Conservation (phyloP, 2,329 filamentous ascomycete genomes). For the Sarocladiaceae sp. region DNA sequence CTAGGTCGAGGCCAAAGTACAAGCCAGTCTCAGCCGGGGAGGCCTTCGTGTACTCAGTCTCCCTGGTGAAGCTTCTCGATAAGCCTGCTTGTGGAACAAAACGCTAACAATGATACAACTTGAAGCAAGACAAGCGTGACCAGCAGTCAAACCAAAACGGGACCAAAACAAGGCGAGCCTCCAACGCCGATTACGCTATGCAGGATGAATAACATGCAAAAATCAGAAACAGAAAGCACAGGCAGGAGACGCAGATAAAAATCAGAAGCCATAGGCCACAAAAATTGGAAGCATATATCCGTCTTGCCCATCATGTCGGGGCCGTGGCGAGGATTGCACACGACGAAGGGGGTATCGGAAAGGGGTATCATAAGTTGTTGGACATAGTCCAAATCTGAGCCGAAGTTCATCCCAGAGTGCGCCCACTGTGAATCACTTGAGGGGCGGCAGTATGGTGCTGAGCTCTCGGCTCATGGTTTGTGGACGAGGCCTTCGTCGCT, state of each 20-base stretch:
- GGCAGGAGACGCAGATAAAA: no score
- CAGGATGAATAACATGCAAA: not conserved
- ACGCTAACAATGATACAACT: not conserved
- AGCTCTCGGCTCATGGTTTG: conserved; percentile 25
- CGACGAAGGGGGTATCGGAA: conserved; percentile 6
- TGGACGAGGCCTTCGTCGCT: conserved; percentile 22
- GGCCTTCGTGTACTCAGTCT: not conserved
- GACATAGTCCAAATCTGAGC: not conserved
- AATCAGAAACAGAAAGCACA: not conserved
- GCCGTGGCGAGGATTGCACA: no score
- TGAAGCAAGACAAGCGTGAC: not conserved
- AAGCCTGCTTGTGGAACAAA: no score
- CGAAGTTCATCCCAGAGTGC: conserved; percentile 39
- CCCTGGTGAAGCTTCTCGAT: no score
- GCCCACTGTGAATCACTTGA: conserved; percentile 50
- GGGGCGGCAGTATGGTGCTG: conserved; percentile 28
- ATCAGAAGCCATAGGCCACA: not conserved
- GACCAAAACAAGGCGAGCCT: not conserved
- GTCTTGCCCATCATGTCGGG: no score
- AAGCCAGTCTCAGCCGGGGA: not conserved
- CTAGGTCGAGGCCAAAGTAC: not conserved
- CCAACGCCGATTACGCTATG: conserved; percentile 9
- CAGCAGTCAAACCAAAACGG: not conserved
- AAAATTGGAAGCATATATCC: not conserved
- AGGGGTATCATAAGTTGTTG: conserved; percentile 14